A percentile compares a stretch with the other conserved stretches of the same genome.
These are phyloP conservation scores for Tulasnella sp. DNA, from an alignment of 768 basidiomycete genomes.

Conservation along the genomic window DNA sequence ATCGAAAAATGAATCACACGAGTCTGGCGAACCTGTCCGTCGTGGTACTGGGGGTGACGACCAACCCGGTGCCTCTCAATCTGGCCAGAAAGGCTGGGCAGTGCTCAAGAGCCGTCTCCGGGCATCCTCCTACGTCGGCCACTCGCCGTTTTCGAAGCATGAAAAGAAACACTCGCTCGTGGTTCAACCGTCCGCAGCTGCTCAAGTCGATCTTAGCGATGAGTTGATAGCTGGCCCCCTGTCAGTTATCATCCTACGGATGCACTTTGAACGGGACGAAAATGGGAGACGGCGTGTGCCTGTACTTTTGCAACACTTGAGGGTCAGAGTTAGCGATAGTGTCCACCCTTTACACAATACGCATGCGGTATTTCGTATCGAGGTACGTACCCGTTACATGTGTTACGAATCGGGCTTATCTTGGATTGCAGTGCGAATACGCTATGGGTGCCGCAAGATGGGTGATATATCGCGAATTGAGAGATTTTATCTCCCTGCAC, in stretches of 20 bases:
- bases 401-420: not conserved
- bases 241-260: slow-evolving; percentile 59
- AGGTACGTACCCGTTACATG: slow-evolving; percentile 25
- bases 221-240: slow-evolving; percentile 73
- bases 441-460: slow-evolving; percentile 85
- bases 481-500: slow-evolving; percentile 84
- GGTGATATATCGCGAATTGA: slow-evolving; percentile 89
- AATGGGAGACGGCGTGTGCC: slow-evolving; percentile 72
- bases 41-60: not conserved
- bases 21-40: not conserved
- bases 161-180: not conserved
- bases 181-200: slow-evolving; percentile 3
- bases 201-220: slow-evolving; percentile 59
- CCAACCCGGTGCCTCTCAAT: not conserved
- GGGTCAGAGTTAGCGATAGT: slow-evolving; percentile 77
- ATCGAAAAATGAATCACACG: not conserved
- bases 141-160: not conserved
- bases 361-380: slow-evolving; percentile 78
- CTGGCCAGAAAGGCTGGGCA: not conserved
- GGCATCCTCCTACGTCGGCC: not conserved
- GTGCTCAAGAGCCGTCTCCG: not conserved
- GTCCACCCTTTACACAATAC: slow-evolving; percentile 63
- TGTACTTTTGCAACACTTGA: slow-evolving; percentile 61
- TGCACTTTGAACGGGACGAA: slow-evolving; percentile 84
- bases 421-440: slow-evolving; percentile 56